Conservation (phyloP, 176 grass and related monocot species). For the Ampelocalamus luodianensis region DNA sequence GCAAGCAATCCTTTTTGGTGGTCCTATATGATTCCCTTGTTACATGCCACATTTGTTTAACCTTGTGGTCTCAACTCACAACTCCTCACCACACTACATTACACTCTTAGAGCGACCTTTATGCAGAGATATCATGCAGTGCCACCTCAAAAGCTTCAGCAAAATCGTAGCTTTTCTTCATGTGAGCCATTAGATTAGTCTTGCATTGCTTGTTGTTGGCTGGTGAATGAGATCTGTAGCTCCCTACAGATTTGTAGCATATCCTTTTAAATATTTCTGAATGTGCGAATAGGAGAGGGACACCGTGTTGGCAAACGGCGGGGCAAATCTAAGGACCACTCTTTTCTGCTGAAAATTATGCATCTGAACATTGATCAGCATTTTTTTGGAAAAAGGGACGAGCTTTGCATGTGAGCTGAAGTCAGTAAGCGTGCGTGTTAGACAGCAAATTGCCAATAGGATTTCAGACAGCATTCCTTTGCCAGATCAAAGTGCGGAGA, state of each 20-base stretch:
- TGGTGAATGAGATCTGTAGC: slow-evolving; percentile 30
- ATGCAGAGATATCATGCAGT: slow-evolving; percentile 7
- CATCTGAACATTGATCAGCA: neutral
- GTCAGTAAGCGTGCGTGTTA: slow-evolving; percentile 20
- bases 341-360: slow-evolving; percentile 21
- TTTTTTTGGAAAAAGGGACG: neutral
- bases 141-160: slow-evolving; percentile 34
- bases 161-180: neutral
- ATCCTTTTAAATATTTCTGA: neutral
- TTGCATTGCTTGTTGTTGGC: neutral
- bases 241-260: neutral
- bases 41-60: neutral
- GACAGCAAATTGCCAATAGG: slow-evolving; percentile 1
- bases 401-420: slow-evolving; percentile 9
- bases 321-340: slow-evolving; percentile 41
- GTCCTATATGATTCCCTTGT: neutral
- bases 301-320: slow-evolving; percentile 28
- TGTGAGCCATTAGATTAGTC: slow-evolving; percentile 21
- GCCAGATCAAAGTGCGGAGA: neutral
- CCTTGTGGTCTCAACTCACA: neutral
- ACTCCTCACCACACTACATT: neutral
- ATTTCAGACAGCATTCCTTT: neutral
- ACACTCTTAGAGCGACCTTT: neutral
- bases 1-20: neutral
- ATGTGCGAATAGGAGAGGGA: neutral